These are phyloP conservation scores for Colletotrichum liriopes DNA, from an alignment of 2,329 filamentous ascomycete genomes.

Conservation along the genomic window DNA sequence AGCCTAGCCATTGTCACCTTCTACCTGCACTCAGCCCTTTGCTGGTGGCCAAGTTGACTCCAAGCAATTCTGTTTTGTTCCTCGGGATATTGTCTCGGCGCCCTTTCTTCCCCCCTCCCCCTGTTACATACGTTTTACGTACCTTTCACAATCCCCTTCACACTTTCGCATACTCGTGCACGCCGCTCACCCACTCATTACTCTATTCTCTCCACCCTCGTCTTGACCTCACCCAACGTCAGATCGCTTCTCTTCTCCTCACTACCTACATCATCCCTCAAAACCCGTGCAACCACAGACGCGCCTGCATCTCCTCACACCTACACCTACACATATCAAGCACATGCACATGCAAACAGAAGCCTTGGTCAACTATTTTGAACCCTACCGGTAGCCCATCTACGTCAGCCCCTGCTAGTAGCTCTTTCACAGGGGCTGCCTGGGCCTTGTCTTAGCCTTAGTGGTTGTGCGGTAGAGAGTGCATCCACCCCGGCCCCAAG, in stretches of 20 bases:
- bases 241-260: slow-evolving; percentile 23
- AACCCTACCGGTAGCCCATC: neutral
- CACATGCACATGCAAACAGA: slow-evolving; percentile 36
- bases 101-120: slow-evolving; percentile 4
- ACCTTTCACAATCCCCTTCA: slow-evolving; percentile 24
- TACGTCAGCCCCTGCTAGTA: slow-evolving; percentile 23
- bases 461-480: slow-evolving; percentile 25
- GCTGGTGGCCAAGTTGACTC: slow-evolving; percentile 1
- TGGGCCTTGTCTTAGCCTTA: neutral
- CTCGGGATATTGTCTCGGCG: slow-evolving; percentile 34
- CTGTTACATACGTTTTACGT: slow-evolving; percentile 39
- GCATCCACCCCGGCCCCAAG: slow-evolving; percentile 30
- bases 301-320: slow-evolving; percentile 13
- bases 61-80: slow-evolving; percentile 5
- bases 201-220: slow-evolving; percentile 35
- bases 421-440: slow-evolving; percentile 11
- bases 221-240: slow-evolving; percentile 31
- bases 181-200: slow-evolving; percentile 35
- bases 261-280: slow-evolving; percentile 21
- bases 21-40: slow-evolving; percentile 5
- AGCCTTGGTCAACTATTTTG: neutral
- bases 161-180: slow-evolving; percentile 22
- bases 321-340: slow-evolving; percentile 1
- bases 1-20: neutral
- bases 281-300: slow-evolving; percentile 6